Base-by-base conservation (phyloP, 257 asterid genomes). In the Ocimum tenuiflorum region DNA sequence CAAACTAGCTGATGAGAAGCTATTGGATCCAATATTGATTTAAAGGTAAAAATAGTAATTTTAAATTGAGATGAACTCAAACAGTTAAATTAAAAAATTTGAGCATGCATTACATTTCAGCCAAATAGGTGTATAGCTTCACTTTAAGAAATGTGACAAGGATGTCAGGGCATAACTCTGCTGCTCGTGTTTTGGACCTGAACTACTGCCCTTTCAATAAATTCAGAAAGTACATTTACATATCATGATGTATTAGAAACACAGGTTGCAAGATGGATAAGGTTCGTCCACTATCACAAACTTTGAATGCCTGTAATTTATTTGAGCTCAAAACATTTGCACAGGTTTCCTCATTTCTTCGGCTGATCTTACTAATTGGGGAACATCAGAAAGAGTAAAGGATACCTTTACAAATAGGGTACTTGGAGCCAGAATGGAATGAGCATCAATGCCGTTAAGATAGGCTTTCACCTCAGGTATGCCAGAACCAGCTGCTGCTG, bases 391-490 rank as follows among this genome's bases (percentile, higher is more conserved):
- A 43, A 3, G 54, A 68, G 56, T 43, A 7, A 5, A 31, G 51
- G 81, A 12, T 42, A 92, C 98, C 96, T 92, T 92, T 56, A 92
- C 98, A 63, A 92, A 81, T 36, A 92, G 81, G 63, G 98, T 92
- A 73, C 95, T 87, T 45, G 98, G 98, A 69, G 98, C 98, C 81
- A 92, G 75, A 65, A 92, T 92, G 73, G 98, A 87, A 78, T 89
- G 92, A 67, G 98, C 97, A 70, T 92, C 98, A 17, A 92, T 78
- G 17, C 98, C 98, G 58, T 92, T 92, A 69, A 92, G 95, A 69
- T 92, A 89, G 60, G 98, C 97, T 86, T 92, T 92, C 80, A 92
- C 98, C 83, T 92, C 98, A 63, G 98, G 98, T 67, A 92, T 92
- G 72, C 98, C 98, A 43, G 98, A 92, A 35, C 98, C 98, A 58